A percentile compares a stretch with the other conserved stretches of the same genome.
phyloP scores from a whole-genome alignment of 2,329 filamentous ascomycete species.

The Aspergillus pseudotamarii region DNA sequence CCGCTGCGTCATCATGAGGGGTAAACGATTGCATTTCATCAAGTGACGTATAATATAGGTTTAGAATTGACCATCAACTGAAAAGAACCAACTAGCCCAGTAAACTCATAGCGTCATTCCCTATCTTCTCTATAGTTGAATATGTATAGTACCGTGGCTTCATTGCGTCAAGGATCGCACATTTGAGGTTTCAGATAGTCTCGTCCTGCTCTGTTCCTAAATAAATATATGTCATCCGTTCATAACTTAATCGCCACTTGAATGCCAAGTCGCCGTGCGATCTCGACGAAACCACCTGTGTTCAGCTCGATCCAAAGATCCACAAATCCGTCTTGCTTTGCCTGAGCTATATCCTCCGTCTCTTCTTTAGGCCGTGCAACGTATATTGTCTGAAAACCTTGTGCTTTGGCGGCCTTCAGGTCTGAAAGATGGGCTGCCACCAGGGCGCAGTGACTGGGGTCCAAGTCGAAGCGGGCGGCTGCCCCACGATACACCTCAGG shows the following conservation, averaged over 20 bases:
- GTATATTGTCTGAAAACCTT: slow-evolving; percentile 72
- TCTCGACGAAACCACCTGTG: slow-evolving; percentile 57
- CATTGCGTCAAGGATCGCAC: neutral
- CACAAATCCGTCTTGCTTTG: slow-evolving; percentile 62
- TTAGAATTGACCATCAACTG: neutral
- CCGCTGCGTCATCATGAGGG: neutral
- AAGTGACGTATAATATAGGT: neutral
- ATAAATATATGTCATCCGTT: neutral
- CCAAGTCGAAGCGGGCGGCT: slow-evolving; percentile 58
- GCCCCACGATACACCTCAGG: slow-evolving; percentile 70
- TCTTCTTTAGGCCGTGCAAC: slow-evolving; percentile 72
- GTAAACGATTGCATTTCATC: neutral
- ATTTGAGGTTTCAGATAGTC: neutral
- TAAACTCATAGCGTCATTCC: neutral
- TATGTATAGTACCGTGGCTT: neutral
- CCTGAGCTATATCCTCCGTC: slow-evolving; percentile 57
- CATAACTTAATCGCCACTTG: neutral
- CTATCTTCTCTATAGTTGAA: neutral
- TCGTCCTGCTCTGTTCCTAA: neutral
- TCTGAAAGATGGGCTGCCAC: slow-evolving; percentile 76
- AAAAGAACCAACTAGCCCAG: no score
- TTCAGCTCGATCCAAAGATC: slow-evolving; percentile 62
- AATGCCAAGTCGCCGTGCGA: slow-evolving; percentile 53
- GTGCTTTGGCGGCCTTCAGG: slow-evolving; percentile 64
- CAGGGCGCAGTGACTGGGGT: slow-evolving; percentile 68